phyloP scores from a whole-genome alignment of 768 basidiomycete genomes.

The Rhizopogon vinicolor region DNA sequence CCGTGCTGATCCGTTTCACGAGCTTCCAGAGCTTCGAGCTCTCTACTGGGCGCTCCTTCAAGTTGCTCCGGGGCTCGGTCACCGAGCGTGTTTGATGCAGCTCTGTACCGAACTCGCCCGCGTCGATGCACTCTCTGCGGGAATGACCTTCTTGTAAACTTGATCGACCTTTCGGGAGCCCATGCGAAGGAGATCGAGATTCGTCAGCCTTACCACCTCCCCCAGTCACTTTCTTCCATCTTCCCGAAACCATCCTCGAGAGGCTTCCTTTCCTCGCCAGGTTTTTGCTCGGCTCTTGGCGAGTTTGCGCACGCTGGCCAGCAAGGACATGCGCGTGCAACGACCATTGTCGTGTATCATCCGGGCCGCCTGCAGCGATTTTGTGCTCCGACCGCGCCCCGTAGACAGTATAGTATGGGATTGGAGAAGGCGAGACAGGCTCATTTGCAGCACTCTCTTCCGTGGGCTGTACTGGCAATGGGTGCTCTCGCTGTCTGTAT shows the following conservation, averaged over 20 bases:
- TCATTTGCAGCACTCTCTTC: conserved; percentile 21
- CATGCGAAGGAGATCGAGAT: conserved; percentile 12
- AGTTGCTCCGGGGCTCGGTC: conserved; percentile 1
- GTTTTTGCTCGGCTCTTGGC: conserved; percentile 4
- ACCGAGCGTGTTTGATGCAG: not conserved
- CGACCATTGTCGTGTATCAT: conserved; percentile 24
- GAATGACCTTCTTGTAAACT: conserved; percentile 30
- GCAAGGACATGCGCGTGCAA: conserved; percentile 4
- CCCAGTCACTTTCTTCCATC: conserved; percentile 24
- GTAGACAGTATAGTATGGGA: conserved; percentile 56
- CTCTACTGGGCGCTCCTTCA: conserved; percentile 13
- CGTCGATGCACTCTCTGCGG: conserved; percentile 13
- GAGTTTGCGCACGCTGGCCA: not conserved
- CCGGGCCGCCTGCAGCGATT: conserved; percentile 39
- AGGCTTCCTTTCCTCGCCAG: conserved; percentile 13
- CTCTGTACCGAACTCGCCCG: conserved; percentile 2
- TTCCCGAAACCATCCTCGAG: conserved; percentile 32
- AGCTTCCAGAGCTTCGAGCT: conserved; percentile 59
- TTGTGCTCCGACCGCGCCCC: conserved; percentile 42
- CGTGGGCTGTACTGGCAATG: conserved; percentile 3
- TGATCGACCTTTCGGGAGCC: conserved; percentile 17
- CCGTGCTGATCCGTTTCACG: conserved; percentile 66
- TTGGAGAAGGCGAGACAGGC: conserved; percentile 11
- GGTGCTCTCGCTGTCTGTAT: conserved; percentile 34
- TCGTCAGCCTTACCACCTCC: conserved; percentile 16